phyloP scores from a whole-genome alignment of 139 green algal species.

The Picochlorum sp. region DNA sequence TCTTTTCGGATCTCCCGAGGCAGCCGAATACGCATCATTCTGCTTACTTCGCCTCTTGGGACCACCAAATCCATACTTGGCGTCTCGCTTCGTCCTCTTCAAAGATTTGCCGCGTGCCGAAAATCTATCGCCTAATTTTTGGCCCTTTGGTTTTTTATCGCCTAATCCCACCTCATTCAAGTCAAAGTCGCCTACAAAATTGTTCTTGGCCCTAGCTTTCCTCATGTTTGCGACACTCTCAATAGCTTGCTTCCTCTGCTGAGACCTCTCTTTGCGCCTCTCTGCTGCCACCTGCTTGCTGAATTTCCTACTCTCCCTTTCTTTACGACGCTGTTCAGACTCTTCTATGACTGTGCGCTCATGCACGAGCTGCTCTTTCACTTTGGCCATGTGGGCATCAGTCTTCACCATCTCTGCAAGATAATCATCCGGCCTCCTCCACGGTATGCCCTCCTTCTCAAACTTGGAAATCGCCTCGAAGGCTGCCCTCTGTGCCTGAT shows the following conservation, averaged over 20 bases:
- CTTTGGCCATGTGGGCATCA: slow-evolving; percentile 87
- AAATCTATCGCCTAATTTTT: slow-evolving; percentile 20
- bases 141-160: slow-evolving; percentile 12
- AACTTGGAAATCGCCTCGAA: slow-evolving; percentile 60
- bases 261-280: slow-evolving; percentile 69
- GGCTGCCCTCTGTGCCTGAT: slow-evolving; percentile 64
- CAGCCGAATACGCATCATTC: slow-evolving; percentile 63
- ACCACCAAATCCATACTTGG: slow-evolving; percentile 82
- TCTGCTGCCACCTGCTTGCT: slow-evolving; percentile 79
- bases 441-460: slow-evolving; percentile 49
- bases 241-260: slow-evolving; percentile 79
- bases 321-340: slow-evolving; percentile 74
- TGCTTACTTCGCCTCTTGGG: slow-evolving; percentile 76
- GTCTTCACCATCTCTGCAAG: slow-evolving; percentile 98
- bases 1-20: not conserved
- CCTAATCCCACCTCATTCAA: slow-evolving; percentile 41
- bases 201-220: slow-evolving; percentile 35
- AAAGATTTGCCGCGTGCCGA: slow-evolving; percentile 28
- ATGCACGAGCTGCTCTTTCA: slow-evolving; percentile 81
- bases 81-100: slow-evolving; percentile 46
- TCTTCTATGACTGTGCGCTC: slow-evolving; percentile 73
- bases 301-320: slow-evolving; percentile 85
- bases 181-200: slow-evolving; percentile 64
- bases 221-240: slow-evolving; percentile 69
- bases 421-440: slow-evolving; percentile 85